Base-by-base conservation (phyloP, 1,284 basidiomycete species). In the Malassezia globosa region DNA sequence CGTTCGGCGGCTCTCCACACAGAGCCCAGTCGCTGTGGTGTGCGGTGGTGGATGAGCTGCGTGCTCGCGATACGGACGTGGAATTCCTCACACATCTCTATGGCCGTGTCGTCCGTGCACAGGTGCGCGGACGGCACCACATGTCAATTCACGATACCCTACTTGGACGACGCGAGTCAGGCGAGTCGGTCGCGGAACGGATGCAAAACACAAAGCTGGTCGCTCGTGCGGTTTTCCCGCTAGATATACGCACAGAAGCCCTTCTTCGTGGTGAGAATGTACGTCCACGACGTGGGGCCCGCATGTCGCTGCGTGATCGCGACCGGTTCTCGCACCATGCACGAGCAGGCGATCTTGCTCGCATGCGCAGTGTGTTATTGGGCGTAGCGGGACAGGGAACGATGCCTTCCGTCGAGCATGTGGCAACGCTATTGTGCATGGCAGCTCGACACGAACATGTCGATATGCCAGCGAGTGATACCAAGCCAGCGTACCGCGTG, bases 371-470 rank as follows among this genome's bases (percentile, higher is more conserved):
- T 14, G 31, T 46, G 33, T 37, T 46, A 19, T 29, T 47, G 8
- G 29, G 27, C 31, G 37, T 19, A 5, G 7, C 18, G 21, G 13
- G 19, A n/a, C 41, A 35, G 4, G 25, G 18, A 16, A 13, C 27
- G 14, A 13, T 44, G 24, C 50, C 50, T 27, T 22, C 39, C 24
- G 18, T 47, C 22, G 44, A 47, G 34, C 24, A 23, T 10, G 36
- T 52, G 11, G 34, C 50, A 2, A 25, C 27, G 7, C 37, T 52
- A n/a, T 45, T 52, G 7, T 37, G 16, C 21, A 26, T n/a, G 18
- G 43, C 49, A 11, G n/a, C 43, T 33, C 8, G 21, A 29, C 49
- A 31, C 10, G 26, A 35, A 21, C 25, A 26, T 27, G 26, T 24
- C 16, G 10, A 14, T 13, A 45, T 36, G n/a, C 34, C 42, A 8